Base-by-base conservation (phyloP, 2,329 filamentous ascomycete species). In the Cryphonectria radicalis region DNA sequence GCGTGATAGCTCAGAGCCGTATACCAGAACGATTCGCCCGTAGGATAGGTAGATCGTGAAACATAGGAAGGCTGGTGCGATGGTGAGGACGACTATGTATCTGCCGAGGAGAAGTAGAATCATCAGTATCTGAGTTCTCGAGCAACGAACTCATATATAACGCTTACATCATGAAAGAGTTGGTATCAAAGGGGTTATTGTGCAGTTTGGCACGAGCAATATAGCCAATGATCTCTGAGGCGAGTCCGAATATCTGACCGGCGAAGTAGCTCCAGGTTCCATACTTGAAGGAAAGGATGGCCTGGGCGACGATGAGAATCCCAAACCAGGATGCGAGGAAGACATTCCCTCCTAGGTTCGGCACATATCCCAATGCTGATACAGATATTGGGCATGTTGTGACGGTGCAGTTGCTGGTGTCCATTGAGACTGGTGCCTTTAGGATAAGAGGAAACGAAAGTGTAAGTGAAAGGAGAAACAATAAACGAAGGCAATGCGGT, bases 41-140 rank as follows among this genome's bases (percentile, higher is more conserved):
- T 57, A 57, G 53, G n/a, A 57, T 5, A 57, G 25, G 25, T 57
- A 57, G 53, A 57, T 57, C 14, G 53, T 57, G 53, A 28, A 57
- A 28, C 53, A 57, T 10, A 57, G 53, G n/a, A 57, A 57, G 53
- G 53, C 53, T 13, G 53, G 53, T 57, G 53, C 53, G 25, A 57
- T 14, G 11, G 25, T 57, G 11, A 57, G 53, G 53, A 57, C 4
- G 11, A 57, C 53, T 4, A 57, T n/a, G 3, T 57, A 28, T 57
- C 53, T 57, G 25, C 11, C 10, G 22, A 55, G n/a, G 50, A 55
- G 1, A 10, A 25, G 6, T 11, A 25, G 50, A 4, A 55, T 10
- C 1, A 28, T 57, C 53, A 57, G 53, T 3, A 28, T 13, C 25
- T 14, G 13, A 28, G 22, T 2, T 1, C 53, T 28, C 4, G 3